Percentiles rank a stretch among this genome's conserved stretches.
phyloP scores from a whole-genome alignment of 2,329 filamentous ascomycete species.

The Microsporum audouinii region DNA sequence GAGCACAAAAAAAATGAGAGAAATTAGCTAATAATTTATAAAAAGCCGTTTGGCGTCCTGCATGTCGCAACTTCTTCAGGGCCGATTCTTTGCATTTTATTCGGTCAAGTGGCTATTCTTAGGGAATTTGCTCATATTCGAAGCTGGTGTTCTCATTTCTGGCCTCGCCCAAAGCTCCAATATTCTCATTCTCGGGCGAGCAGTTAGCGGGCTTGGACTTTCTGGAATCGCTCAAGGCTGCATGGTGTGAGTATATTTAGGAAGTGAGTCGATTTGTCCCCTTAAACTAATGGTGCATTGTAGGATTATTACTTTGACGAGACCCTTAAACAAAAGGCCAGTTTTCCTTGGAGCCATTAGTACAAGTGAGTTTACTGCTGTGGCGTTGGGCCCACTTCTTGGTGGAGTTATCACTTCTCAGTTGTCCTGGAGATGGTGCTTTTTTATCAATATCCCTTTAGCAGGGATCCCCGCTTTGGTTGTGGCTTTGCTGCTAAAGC shows the following conservation, averaged over 20 bases:
- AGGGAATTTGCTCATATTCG: constrained; percentile 25
- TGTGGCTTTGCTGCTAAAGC: constrained; percentile 17
- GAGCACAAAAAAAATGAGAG: neutral
- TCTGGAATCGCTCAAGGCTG: constrained; percentile 40
- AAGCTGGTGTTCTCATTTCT: constrained; percentile 38
- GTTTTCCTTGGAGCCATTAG: too few species aligned
- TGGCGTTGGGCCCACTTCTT: constrained; percentile 12
- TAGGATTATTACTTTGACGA: too few species aligned
- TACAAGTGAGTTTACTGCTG: too few species aligned
- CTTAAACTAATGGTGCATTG: too few species aligned
- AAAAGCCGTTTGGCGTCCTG: constrained; percentile 16
- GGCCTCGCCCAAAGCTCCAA: constrained; percentile 31
- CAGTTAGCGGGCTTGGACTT: constrained; percentile 40
- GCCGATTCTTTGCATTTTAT: too few species aligned
- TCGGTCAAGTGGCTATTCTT: too few species aligned
- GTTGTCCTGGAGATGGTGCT: constrained; percentile 29
- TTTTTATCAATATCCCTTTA: constrained; percentile 31
- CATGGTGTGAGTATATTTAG: too few species aligned
- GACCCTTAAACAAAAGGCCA: too few species aligned
- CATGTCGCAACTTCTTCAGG: constrained; percentile 11
- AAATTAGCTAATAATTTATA: constrained; percentile 20
- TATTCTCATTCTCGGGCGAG: constrained; percentile 42
- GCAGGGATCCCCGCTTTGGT: constrained; percentile 27
- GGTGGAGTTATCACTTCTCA: constrained; percentile 32
- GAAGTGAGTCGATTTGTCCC: too few species aligned